Evolutionary conservation across 805 yeast genomes (phyloP).

Genomic region (Priceomyces fermenticarens): DNA sequence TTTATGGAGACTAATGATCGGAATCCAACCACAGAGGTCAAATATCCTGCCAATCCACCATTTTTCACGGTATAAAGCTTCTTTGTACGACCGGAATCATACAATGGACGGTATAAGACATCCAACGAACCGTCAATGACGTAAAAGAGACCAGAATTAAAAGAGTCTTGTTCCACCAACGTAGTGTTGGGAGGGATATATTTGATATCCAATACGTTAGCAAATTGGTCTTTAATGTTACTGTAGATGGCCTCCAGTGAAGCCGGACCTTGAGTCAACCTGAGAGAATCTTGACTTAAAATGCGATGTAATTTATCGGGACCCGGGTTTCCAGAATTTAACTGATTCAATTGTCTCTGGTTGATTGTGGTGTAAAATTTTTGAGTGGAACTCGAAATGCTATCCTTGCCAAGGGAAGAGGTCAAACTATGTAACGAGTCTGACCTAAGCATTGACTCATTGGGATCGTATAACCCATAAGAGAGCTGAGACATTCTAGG

Average conservation of each 20-base stretch:
- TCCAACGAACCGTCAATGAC: slow-evolving; percentile 77
- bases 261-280: not conserved
- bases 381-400: slow-evolving; percentile 14
- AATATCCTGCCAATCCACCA: slow-evolving; percentile 87
- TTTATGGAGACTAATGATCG: slow-evolving; percentile 70
- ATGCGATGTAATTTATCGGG: slow-evolving; percentile 1
- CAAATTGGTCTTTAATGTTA: slow-evolving; percentile 53
- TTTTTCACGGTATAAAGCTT: slow-evolving; percentile 56
- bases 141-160: slow-evolving; percentile 73
- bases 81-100: slow-evolving; percentile 14
- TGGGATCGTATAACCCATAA: slow-evolving; percentile 16
- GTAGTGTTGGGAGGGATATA: slow-evolving; percentile 51
- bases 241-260: slow-evolving; percentile 40
- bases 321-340: not conserved
- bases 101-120: slow-evolving; percentile 39
- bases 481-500: slow-evolving; percentile 15
- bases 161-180: slow-evolving; percentile 61
- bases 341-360: slow-evolving; percentile 11
- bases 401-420: slow-evolving; percentile 4
- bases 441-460: slow-evolving; percentile 11
- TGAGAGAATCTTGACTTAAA: slow-evolving; percentile 5
- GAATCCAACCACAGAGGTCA: slow-evolving; percentile 76
- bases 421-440: slow-evolving; percentile 10
- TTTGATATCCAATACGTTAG: slow-evolving; percentile 56
- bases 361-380: slow-evolving; percentile 32